Evolutionary conservation across 345 rosid genomes (phyloP), one percentile per base, ranked within the genome.

Genomic region (Dipteronia dyeriana): DNA sequence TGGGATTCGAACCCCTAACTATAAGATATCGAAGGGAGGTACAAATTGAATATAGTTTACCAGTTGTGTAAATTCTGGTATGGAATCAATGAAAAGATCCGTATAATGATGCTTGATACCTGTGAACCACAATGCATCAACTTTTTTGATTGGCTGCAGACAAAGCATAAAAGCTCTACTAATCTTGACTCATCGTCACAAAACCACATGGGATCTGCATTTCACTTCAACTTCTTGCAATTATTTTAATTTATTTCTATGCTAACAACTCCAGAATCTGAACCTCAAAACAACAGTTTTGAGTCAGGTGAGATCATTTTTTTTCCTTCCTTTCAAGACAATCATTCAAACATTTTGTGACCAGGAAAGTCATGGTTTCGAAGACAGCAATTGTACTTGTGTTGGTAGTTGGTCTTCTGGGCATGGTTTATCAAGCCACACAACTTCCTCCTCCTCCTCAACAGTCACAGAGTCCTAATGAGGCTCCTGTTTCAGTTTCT

Each of bases 371-470:
- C 34, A 81, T 76, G 84, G 67, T 70, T 63, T 72, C 84, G 47
- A 80, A 72, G 78, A 73, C 67, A 72, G 59, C 53, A 17, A 68
- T 82, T 45, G 74, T 80, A 17, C 68, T 82, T 45, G 71, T 80
- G n/a, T 60, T 79, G 78, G 13, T 79, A 62, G 69, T 84, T 71
- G 78, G 80, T 68, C 75, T 79, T 47, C 56, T 82, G 79, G 89
- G 84, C 68, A 88, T 86, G 85, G 85, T 79, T 76, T 69, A 82
- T 79, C 83, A 80, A 79, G 80, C 81, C n/a, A 80, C 79, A 29
- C 79, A 77, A 59, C 53, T 56, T 34, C 79, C 83, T 45, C 82
- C 85, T 17, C 80, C 81, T 5, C 77, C 67, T 10, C 41, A 45
- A 31, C 39, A 34, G 0, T 34, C 78, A 3, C 41, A 38, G n/a